Evolutionary conservation across 2,329 filamentous ascomycete genomes (phyloP).

Genomic region (Apiospora aurea): DNA sequence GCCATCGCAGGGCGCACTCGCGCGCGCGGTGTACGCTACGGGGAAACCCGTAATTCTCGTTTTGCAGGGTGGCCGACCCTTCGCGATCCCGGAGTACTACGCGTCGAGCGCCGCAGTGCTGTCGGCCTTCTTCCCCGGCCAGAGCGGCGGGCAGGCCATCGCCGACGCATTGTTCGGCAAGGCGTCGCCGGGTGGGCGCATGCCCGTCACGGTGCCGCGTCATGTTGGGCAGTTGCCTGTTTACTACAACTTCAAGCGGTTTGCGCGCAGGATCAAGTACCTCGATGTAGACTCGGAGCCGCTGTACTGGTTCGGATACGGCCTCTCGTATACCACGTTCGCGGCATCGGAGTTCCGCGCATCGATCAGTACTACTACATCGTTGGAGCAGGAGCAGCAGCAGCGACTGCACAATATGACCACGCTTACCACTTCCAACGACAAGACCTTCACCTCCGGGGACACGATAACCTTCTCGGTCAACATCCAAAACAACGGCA

Average conservation of each 20-base stretch:
- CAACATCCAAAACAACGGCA: constrained; percentile 44
- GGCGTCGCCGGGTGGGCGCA: constrained; percentile 42
- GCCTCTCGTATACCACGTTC: constrained; percentile 45
- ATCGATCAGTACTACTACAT: constrained; percentile 24
- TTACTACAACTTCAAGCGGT: constrained; percentile 45
- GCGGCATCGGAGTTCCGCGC: constrained; percentile 38
- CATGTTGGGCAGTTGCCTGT: constrained; percentile 45
- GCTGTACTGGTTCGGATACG: constrained; percentile 45
- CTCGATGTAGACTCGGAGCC: constrained; percentile 41
- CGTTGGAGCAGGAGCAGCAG: background rate
- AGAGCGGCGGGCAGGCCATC: constrained; percentile 45
- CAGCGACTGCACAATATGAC: background rate
- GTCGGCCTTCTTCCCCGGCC: constrained; percentile 45
- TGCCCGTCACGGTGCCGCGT: constrained; percentile 45
- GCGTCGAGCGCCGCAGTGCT: constrained; percentile 47
- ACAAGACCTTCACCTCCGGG: constrained; percentile 33
- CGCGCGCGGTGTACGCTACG: constrained; percentile 45
- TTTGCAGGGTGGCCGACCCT: constrained; percentile 50
- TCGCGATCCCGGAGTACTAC: constrained; percentile 51
- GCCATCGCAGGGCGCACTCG: constrained; percentile 46
- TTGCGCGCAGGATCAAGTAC: constrained; percentile 39
- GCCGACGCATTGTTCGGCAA: constrained; percentile 45
- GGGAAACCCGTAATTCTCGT: constrained; percentile 50
- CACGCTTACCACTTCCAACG: constrained; percentile 23
- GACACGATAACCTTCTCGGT: constrained; percentile 46